These are phyloP conservation scores for Vinca minor DNA, from an alignment of 257 asterid genomes.

Conservation along the genomic window DNA sequence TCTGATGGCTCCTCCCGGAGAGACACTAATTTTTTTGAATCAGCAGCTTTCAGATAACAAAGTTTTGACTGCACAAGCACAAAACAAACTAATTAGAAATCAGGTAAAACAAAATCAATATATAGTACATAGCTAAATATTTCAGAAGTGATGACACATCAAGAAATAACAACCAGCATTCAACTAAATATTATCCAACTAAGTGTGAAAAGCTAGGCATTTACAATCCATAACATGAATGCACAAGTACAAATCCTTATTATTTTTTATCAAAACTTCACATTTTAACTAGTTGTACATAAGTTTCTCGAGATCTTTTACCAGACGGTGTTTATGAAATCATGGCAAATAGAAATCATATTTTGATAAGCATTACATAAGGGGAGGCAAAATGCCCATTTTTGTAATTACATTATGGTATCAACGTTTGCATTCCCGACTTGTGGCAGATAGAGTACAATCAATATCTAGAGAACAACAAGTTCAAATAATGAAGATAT, in stretches of 20 bases:
- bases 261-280: background rate
- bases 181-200: background rate
- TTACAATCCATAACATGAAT: background rate
- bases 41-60: slow-evolving; percentile 57
- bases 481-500: background rate
- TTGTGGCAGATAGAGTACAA: background rate
- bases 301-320: no score
- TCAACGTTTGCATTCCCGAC: no score
- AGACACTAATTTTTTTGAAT: slow-evolving; percentile 42
- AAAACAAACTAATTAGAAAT: slow-evolving; percentile 3
- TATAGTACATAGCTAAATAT: background rate
- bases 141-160: background rate
- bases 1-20: slow-evolving; percentile 86
- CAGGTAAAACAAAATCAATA: slow-evolving; percentile 4
- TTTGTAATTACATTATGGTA: background rate
- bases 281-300: background rate
- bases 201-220: background rate
- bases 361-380: background rate
- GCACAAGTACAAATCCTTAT: background rate
- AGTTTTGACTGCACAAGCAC: slow-evolving; percentile 58
- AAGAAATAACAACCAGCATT: background rate
- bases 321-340: background rate
- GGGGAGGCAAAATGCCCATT: background rate
- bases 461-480: background rate
- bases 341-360: background rate